phyloP scores from a whole-genome alignment of 805 yeast genomes.

The Starmerella sp. region DNA sequence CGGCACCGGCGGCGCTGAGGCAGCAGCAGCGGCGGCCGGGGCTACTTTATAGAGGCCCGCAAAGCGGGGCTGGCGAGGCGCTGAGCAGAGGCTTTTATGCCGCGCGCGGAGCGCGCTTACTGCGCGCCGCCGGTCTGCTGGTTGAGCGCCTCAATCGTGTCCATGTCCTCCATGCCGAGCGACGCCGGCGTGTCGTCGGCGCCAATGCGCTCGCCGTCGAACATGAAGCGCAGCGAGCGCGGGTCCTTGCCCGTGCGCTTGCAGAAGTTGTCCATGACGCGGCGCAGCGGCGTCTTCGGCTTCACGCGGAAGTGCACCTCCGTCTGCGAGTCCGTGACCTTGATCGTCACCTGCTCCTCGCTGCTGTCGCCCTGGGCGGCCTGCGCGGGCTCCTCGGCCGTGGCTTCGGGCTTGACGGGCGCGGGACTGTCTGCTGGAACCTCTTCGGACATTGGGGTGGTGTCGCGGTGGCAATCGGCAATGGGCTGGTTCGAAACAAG shows the following conservation, averaged over 20 bases:
- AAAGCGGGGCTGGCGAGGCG: neutral
- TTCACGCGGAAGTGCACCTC: slow-evolving; percentile 95
- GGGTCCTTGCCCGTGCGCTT: slow-evolving; percentile 90
- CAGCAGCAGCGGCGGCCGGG: neutral
- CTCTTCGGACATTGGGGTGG: slow-evolving; percentile 1
- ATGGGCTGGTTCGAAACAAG: neutral
- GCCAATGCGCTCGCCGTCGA: slow-evolving; percentile 83
- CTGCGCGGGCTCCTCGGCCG: slow-evolving; percentile 1
- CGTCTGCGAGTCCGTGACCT: slow-evolving; percentile 85
- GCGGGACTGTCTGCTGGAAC: neutral
- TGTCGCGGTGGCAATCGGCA: neutral
- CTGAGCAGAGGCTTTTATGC: neutral
- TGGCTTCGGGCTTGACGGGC: slow-evolving; percentile 13
- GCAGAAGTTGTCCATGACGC: slow-evolving; percentile 96
- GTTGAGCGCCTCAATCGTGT: slow-evolving; percentile 91
- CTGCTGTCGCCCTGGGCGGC: slow-evolving; percentile 1
- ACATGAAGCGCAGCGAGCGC: slow-evolving; percentile 72
- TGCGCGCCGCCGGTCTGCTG: slow-evolving; percentile 50
- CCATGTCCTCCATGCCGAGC: slow-evolving; percentile 89
- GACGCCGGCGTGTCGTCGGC: slow-evolving; percentile 82
- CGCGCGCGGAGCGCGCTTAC: neutral
- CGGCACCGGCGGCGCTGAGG: neutral
- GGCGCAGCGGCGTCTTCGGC: slow-evolving; percentile 79
- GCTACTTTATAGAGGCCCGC: neutral
- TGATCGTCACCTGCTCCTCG: slow-evolving; percentile 75